Conservation (phyloP, 208 protist genomes). For the Naegleria fowleri region DNA sequence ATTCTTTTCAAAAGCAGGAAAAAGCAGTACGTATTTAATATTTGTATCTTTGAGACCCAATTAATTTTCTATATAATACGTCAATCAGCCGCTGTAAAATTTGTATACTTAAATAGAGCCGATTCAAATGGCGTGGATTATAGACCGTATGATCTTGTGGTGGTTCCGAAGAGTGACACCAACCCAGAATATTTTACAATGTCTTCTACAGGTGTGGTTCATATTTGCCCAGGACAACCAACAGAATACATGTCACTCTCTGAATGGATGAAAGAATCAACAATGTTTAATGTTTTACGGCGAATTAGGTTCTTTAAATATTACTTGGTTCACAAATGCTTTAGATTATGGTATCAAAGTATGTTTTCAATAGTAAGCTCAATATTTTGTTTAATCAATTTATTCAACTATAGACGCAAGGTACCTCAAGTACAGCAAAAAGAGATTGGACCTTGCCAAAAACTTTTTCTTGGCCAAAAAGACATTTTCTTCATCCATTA, state of each 20-base stretch:
- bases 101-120: constrained; percentile 76
- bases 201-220: constrained; percentile 80
- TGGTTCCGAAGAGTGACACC: constrained; percentile 62
- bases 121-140: constrained; percentile 63
- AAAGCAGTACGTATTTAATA: constrained; percentile 47
- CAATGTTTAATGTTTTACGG: constrained; percentile 78
- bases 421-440: constrained; percentile 51
- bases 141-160: constrained; percentile 78
- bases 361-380: constrained; percentile 37
- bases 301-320: constrained; percentile 83
- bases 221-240: constrained; percentile 70
- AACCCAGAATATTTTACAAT: constrained; percentile 84
- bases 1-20: constrained; percentile 81
- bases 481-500: constrained; percentile 65
- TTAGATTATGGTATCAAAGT: constrained; percentile 69
- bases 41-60: neutral
- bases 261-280: constrained; percentile 78
- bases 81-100: constrained; percentile 75
- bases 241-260: constrained; percentile 81
- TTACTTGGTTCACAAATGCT: constrained; percentile 77
- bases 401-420: neutral
- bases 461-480: constrained; percentile 71
- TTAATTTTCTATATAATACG: neutral
- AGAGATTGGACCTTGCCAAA: constrained; percentile 48
- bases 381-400: constrained; percentile 45